These are phyloP conservation scores for Pleurostoma richardsiae DNA, from an alignment of 2,329 filamentous ascomycete genomes.

Conservation along the genomic window DNA sequence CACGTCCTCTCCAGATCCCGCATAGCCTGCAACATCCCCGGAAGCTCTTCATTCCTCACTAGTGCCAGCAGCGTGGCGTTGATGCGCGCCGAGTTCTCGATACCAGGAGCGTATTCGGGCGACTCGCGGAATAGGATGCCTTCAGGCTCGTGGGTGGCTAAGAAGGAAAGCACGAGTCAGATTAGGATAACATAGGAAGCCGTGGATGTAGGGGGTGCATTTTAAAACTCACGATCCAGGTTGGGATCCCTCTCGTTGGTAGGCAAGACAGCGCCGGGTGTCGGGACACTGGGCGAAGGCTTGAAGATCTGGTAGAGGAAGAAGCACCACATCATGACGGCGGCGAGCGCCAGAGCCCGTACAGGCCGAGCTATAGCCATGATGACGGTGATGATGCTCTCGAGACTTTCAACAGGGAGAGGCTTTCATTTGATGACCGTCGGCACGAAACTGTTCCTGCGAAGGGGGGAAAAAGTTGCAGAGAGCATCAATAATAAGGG, in stretches of 20 bases:
- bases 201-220: not conserved
- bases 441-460: not conserved
- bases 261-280: constrained; percentile 31
- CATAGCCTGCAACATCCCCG: constrained; percentile 84
- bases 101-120: constrained; percentile 72
- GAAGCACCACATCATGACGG: constrained; percentile 70
- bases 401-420: not conserved
- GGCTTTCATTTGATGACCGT: no score
- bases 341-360: constrained; percentile 69
- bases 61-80: constrained; percentile 90
- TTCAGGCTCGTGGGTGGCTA: constrained; percentile 79
- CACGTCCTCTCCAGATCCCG: constrained; percentile 86
- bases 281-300: constrained; percentile 36
- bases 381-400: constrained; percentile 19
- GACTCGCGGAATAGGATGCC: constrained; percentile 70
- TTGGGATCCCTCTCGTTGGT: constrained; percentile 70
- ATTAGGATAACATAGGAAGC: not conserved
- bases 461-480: not conserved
- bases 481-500: not conserved
- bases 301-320: constrained; percentile 72
- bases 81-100: constrained; percentile 73
- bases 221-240: constrained; percentile 65
- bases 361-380: constrained; percentile 88
- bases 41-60: constrained; percentile 86
- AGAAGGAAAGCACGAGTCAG: constrained; percentile 1